Conservation (phyloP, 495 filamentous ascomycete genomes). For the Chaetomium tenue region DNA sequence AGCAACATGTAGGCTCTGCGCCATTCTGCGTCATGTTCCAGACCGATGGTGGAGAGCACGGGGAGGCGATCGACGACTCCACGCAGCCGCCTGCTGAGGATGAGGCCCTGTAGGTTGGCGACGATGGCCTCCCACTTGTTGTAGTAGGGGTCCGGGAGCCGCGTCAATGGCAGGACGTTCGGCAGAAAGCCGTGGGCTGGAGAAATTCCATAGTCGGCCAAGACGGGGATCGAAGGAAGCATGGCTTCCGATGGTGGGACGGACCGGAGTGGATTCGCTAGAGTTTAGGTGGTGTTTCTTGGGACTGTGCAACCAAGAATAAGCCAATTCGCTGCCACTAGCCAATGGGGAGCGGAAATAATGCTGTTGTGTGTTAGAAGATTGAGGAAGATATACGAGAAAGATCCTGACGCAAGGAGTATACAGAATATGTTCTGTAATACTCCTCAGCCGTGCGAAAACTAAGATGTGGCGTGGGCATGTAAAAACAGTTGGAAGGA, state of each 20-base stretch:
- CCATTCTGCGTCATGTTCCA: slow-evolving; percentile 85
- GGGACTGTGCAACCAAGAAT: too few species aligned
- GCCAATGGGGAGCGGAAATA: not conserved
- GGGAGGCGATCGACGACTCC: slow-evolving; percentile 74
- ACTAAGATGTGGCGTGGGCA: slow-evolving; percentile 31
- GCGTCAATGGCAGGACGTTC: slow-evolving; percentile 70
- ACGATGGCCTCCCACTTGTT: slow-evolving; percentile 85
- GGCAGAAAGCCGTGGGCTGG: slow-evolving; percentile 86
- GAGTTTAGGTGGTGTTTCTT: too few species aligned
- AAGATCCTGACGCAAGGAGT: slow-evolving; percentile 62
- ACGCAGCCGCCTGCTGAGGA: slow-evolving; percentile 77
- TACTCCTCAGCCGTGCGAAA: slow-evolving; percentile 62
- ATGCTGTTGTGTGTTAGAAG: not conserved
- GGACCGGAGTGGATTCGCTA: too few species aligned
- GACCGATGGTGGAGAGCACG: slow-evolving; percentile 72
- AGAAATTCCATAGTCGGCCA: slow-evolving; percentile 86
- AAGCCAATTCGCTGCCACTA: not conserved
- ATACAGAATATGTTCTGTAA: slow-evolving; percentile 55
- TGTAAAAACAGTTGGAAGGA: slow-evolving; percentile 6
- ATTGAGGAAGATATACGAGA: slow-evolving; percentile 18
- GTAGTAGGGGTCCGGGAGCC: slow-evolving; percentile 85
- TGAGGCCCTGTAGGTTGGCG: slow-evolving; percentile 79
- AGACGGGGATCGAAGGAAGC: slow-evolving; percentile 76
- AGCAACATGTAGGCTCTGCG: slow-evolving; percentile 81
- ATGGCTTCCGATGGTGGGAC: slow-evolving; percentile 47